Evolutionary conservation across 169 alveolate genomes (phyloP), one percentile per base, ranked within the genome.

Genomic region (Plasmodium gaboni): DNA sequence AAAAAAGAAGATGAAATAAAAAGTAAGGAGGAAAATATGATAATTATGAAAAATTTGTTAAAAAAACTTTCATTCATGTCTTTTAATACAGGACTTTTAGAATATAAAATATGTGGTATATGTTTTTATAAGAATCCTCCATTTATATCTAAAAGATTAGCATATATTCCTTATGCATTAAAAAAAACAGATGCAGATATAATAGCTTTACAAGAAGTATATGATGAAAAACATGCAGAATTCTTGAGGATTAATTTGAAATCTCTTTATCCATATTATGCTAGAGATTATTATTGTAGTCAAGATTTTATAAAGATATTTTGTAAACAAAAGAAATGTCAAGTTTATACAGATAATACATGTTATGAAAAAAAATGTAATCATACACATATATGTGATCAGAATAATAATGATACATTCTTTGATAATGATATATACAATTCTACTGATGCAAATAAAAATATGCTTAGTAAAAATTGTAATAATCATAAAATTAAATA

Each of bases 51-150:
- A 9, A 80, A 48, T 1, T 17, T 80, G 55, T 93, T 94, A 10
- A 94, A 94, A 63, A 76, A 85, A 10, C 89, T 96, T 8, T 92
- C 96, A 5, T 87, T 96, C 70, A 93, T 96, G 22, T 93, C 98
- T 13, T 96, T 96, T 72, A 96, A 96, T 87, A 95, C 97, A 57
- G 98, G 98, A 12, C 93, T 96, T 13, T 93, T 96, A 24, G 98
- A 96, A 88, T 95, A 95, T 74, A 94, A 96, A 74, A 88, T 96
- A 60, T 93, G 93, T 67, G 98, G 98, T 55, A 61, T 95, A 4
- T 93, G 94, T 51, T 68, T 96, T 51, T 96, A 96, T 93, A 97
- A 96, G 64, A 96, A 96, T 68, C 98, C 98, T 15, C 98, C 97
- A 24, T 96, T 94, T 86, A 96, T 98, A 32, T 90, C 94, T 53